A percentile compares a stretch with the other conserved stretches of the same genome.
Evolutionary conservation across 495 filamentous ascomycete species (phyloP).

Genomic region (Podospora sp.): DNA sequence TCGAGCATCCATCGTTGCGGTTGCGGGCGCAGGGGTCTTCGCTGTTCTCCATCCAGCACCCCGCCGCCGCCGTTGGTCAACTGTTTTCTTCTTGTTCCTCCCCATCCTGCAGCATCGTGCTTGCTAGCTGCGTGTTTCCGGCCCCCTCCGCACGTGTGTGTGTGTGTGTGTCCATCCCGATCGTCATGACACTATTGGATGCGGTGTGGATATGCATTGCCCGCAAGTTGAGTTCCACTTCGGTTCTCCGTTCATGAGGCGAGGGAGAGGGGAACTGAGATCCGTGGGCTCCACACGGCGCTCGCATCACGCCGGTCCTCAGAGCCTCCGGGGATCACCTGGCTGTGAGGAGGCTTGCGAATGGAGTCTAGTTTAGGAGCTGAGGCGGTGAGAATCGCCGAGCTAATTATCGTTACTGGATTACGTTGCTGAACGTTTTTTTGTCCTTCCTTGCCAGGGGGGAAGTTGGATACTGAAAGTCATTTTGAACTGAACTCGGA

Average conservation of each 20-base stretch:
- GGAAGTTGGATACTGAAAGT: too few species aligned
- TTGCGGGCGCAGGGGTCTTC: conserved; percentile 1
- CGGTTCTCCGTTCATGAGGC: too few species aligned
- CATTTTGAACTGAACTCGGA: neutral
- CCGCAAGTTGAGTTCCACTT: neutral
- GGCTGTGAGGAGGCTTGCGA: too few species aligned
- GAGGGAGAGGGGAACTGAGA: neutral
- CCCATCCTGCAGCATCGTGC: conserved; percentile 6
- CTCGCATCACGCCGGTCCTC: too few species aligned
- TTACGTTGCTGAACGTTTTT: too few species aligned
- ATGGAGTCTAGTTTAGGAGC: too few species aligned
- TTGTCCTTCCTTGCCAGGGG: too few species aligned
- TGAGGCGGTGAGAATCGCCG: too few species aligned
- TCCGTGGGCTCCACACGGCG: too few species aligned
- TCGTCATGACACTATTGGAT: conserved; percentile 13
- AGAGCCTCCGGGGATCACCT: too few species aligned
- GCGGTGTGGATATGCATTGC: neutral
- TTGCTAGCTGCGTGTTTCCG: conserved; percentile 11
- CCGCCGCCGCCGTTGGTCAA: neutral
- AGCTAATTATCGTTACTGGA: too few species aligned
- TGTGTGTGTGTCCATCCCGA: conserved; percentile 7
- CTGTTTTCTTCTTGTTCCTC: neutral
- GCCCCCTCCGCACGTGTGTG: conserved; percentile 2
- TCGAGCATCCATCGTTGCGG: too few species aligned
- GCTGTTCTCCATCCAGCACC: conserved; percentile 1